Evolutionary conservation across 2,329 filamentous ascomycete genomes (phyloP), one percentile per base, ranked within the genome.

Genomic region (Plectosphaerella sp.): DNA sequence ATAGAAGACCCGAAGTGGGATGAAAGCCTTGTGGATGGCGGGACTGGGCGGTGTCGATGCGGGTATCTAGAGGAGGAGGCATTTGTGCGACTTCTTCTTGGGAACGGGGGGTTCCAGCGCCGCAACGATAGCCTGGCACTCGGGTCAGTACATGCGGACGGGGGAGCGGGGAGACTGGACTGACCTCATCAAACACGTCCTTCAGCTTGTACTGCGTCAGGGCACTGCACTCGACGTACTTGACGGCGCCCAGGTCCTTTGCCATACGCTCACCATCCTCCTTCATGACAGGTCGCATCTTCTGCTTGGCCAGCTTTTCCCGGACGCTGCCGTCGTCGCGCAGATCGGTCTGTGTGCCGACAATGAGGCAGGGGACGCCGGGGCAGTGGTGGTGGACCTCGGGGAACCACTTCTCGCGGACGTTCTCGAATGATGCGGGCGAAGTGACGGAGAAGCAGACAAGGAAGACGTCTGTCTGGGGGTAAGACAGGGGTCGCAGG

Each of bases 331-430:
- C 76, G 63, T 97, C 94, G 59, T 97, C 91, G 66, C 94, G 81
- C 72, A 99, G 79, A 85, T 99, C 94, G 57, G 93, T 92, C 75
- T 99, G 94, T 22, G 94, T 99, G 63, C 94, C 94, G 56, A 99
- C 94, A 61, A 99, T 97, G 59, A 99, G 80, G 79, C 94, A 97
- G 50, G 94, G 94, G 37, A 99, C 94, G 58, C 94, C 94, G 16
- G 94, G 94, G 70, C 94, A 99, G 75, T 99, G 94, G 73, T 99
- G 94, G 71, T 96, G 92, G 43, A 99, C 94, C 74, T 99, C 94
- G 45, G 94, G 94, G 65, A 97, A 96, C 93, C 92, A 97, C 74
- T 97, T 97, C 79, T 97, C 93, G 65, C 92, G 87, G 49, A 97
- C 94, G 87, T 99, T 99, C 72, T 99, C 94, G 72, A 99, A 99